Evolutionary conservation across 306 rosid genomes (phyloP), one percentile per base, ranked within the genome.

Genomic region (Sindora glabra): DNA sequence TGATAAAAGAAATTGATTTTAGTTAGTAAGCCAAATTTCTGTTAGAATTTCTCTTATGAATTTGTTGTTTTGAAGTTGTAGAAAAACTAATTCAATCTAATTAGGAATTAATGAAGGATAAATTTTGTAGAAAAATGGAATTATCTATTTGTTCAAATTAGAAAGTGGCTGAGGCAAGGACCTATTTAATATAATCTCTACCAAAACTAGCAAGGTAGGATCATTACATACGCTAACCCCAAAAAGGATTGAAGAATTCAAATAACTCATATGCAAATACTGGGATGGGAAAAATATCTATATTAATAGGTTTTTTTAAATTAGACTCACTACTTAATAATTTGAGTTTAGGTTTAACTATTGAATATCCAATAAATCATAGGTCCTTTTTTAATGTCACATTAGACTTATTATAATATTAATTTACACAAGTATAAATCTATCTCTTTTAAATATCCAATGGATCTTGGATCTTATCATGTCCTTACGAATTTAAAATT

Each of bases 191-290:
- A 25, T 26, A 70, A 84, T 88, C 11, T 0, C 1, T n/a, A 79
- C 85, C 36, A 85, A 52, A 13, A 74, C 54, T 65, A 79, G 40
- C 47, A 15, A 65, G 26, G 81, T 68, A 29, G 82, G 80, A 22
- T 78, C 78, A 24, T 55, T 81, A 62, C 86, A 89, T 19, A 40
- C 51, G 36, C 86, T 81, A 48, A 83, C 83, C 67, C 81, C 90
- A 40, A 51, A 67, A 56, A 94, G 86, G 24, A 85, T 55, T 15
- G 76, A 36, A 58, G 84, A 80, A 64, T 76, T 85, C 29, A 89
- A 76, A 1, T 23, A 14, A 24, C 82, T 82, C 0, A 0, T 0
- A 0, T 45, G 0, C 1, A 89, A 79, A 61, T 80, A n/a, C n/a
- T n/a, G n/a, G n/a, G n/a, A n/a, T n/a, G n/a, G n/a, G n/a, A n/a